Evolutionary conservation across 2,329 filamentous ascomycete genomes (phyloP).

Genomic region (Hymenoscyphus scutula): DNA sequence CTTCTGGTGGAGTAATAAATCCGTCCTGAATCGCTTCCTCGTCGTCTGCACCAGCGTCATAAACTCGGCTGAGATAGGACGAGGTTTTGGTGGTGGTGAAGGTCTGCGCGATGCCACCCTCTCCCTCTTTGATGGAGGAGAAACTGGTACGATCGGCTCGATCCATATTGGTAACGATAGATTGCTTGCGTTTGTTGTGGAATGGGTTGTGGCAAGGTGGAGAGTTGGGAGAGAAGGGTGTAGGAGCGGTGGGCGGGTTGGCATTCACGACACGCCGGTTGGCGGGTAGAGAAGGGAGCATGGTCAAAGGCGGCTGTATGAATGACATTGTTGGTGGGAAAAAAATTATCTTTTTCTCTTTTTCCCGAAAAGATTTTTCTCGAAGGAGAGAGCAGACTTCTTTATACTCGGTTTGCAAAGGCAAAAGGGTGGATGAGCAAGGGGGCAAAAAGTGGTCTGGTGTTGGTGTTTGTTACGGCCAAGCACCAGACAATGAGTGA

Average conservation of each 20-base stretch:
- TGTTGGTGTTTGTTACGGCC: neutral
- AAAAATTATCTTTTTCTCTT: constrained; percentile 2
- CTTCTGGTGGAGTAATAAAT: constrained; percentile 26
- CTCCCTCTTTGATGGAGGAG: constrained; percentile 35
- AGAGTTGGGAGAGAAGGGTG: constrained; percentile 2
- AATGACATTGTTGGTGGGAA: constrained; percentile 6
- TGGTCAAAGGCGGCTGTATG: neutral
- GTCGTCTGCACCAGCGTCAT: constrained; percentile 38
- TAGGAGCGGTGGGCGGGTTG: neutral
- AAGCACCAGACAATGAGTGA: neutral
- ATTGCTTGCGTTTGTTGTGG: constrained; percentile 8
- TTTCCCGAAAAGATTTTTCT: neutral
- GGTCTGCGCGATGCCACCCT: constrained; percentile 51
- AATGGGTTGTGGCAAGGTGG: constrained; percentile 9
- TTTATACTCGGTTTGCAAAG: neutral
- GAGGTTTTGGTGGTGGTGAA: constrained; percentile 65
- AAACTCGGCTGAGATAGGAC: constrained; percentile 43
- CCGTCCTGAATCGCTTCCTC: constrained; percentile 51
- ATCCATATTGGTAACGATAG: constrained; percentile 20
- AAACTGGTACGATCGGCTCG: constrained; percentile 34
- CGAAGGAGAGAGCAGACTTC: neutral
- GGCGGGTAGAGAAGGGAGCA: constrained; percentile 9
- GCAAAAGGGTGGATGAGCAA: neutral
- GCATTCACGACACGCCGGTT: constrained; percentile 5
- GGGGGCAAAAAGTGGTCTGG: neutral